These are phyloP conservation scores for Neocucurbitaria cava DNA, from an alignment of 2,329 filamentous ascomycete species.

Conservation along the genomic window DNA sequence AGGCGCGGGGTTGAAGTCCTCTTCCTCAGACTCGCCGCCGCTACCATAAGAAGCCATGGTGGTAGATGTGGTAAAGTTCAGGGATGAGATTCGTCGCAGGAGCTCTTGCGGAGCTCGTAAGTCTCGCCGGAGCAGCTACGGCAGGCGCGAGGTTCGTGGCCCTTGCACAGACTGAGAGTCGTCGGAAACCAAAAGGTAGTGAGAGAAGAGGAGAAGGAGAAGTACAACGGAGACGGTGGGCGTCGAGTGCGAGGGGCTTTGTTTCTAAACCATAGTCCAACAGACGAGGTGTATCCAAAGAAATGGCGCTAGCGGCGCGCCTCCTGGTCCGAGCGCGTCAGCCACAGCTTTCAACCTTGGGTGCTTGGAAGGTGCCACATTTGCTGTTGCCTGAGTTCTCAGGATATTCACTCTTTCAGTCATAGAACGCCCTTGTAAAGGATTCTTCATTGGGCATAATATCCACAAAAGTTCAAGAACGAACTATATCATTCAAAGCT, in stretches of 20 bases:
- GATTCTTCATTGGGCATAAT: background rate
- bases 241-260: conserved; percentile 25
- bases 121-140: conserved; percentile 1
- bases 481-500: conserved; percentile 10
- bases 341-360: too few relatives aligned
- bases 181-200: too few relatives aligned
- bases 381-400: too few relatives aligned
- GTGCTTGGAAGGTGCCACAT: too few relatives aligned
- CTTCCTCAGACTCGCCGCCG: conserved; percentile 64
- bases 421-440: background rate
- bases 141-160: conserved; percentile 1
- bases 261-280: conserved; percentile 21
- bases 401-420: too few relatives aligned
- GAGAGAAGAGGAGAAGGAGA: conserved; percentile 3
- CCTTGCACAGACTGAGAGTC: too few relatives aligned
- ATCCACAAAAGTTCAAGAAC: background rate
- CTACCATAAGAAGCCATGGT: conserved; percentile 41
- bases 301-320: conserved; percentile 26
- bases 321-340: conserved; percentile 15
- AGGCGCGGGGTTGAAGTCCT: conserved; percentile 87
- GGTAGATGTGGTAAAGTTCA: conserved; percentile 5
- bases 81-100: conserved; percentile 6
- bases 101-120: conserved; percentile 15
- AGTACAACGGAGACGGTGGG: conserved; percentile 9
- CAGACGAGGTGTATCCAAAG: conserved; percentile 26